Evolutionary conservation across 148 eudicot species (phyloP).

Genomic region (Camellia sinensis): DNA sequence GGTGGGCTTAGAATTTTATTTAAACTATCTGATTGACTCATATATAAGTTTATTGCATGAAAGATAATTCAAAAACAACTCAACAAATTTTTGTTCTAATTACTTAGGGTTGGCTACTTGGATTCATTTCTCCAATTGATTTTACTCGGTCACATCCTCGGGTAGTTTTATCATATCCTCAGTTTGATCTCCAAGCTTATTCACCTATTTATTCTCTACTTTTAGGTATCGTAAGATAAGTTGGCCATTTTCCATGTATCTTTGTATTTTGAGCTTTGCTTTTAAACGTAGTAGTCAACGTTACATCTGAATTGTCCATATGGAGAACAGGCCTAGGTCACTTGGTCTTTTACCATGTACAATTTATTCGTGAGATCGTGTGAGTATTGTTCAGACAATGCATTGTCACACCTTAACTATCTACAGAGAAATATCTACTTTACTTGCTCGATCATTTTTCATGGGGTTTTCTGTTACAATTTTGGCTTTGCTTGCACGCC

Average conservation of each 20-base stretch:
- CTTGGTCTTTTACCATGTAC: neutral
- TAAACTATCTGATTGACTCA: neutral
- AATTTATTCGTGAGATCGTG: neutral
- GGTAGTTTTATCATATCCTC: too few relatives aligned
- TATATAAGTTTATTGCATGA: neutral
- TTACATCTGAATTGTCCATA: neutral
- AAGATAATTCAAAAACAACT: too few relatives aligned
- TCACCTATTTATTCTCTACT: neutral
- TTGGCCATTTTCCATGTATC: neutral
- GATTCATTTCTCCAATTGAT: too few relatives aligned
- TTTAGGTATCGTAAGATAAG: neutral
- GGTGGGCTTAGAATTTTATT: neutral
- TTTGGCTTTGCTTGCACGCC: slow-evolving; percentile 82
- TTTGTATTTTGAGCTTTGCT: neutral
- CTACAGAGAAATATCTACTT: slow-evolving; percentile 70
- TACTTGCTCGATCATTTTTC: slow-evolving; percentile 88
- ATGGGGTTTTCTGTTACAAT: slow-evolving; percentile 69
- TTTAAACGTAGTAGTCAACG: neutral
- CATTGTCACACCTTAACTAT: slow-evolving; percentile 44
- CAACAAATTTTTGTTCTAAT: too few relatives aligned
- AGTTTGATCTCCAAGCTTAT: neutral
- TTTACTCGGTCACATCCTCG: too few relatives aligned
- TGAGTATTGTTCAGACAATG: neutral
- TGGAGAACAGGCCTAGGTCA: too few relatives aligned
- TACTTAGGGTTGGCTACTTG: too few relatives aligned